Conservation (phyloP, 352 stramenopile genomes). For the Phytophthora fragariaefolia region DNA sequence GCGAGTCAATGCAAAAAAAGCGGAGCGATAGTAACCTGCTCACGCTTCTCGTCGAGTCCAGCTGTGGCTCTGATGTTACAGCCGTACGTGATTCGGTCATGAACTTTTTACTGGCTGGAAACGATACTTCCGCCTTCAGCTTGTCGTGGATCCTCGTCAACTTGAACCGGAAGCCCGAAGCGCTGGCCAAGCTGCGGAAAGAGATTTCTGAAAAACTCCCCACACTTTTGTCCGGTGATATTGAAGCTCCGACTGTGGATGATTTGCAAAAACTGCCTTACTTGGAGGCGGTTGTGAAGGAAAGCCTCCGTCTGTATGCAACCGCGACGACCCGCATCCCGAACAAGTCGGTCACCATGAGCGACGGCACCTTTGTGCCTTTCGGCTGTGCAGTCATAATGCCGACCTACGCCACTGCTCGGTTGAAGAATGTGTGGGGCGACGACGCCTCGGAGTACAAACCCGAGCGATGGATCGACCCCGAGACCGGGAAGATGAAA, state of each 20-base stretch:
- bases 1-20: slow-evolving; percentile 31
- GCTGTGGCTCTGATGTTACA: not conserved
- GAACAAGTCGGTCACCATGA: slow-evolving; percentile 38
- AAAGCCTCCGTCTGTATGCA: slow-evolving; percentile 65
- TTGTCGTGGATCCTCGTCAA: slow-evolving; percentile 57
- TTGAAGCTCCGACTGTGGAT: slow-evolving; percentile 35
- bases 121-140: slow-evolving; percentile 50
- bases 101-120: slow-evolving; percentile 58
- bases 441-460: slow-evolving; percentile 9
- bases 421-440: slow-evolving; percentile 11
- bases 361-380: slow-evolving; percentile 47
- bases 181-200: slow-evolving; percentile 46
- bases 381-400: slow-evolving; percentile 26
- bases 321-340: slow-evolving; percentile 43
- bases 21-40: slow-evolving; percentile 5
- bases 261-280: slow-evolving; percentile 57
- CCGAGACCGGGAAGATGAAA: slow-evolving; percentile 4
- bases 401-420: slow-evolving; percentile 7
- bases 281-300: slow-evolving; percentile 52
- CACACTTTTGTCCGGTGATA: slow-evolving; percentile 4
- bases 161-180: slow-evolving; percentile 43
- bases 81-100: slow-evolving; percentile 52
- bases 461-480: slow-evolving; percentile 15
- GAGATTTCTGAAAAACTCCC: slow-evolving; percentile 47
- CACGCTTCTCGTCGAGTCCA: slow-evolving; percentile 13